A percentile compares a stretch with the other conserved stretches of the same genome.
Evolutionary conservation across 179 eudicot species (phyloP).

Genomic region (Silene noctiflora): DNA sequence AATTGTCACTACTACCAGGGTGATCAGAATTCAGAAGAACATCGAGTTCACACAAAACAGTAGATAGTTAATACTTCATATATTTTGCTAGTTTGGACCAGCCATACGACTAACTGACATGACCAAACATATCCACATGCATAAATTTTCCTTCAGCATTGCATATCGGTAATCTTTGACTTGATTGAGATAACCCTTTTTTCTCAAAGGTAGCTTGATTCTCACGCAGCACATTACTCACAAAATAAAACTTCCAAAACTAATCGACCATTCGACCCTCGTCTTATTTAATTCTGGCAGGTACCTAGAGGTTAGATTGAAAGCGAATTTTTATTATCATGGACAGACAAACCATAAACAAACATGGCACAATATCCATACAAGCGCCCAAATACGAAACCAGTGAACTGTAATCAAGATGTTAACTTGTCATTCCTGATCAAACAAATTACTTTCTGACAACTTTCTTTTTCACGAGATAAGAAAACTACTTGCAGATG

Average conservation of each 20-base stretch:
- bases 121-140: background rate
- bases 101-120: background rate
- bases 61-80: background rate
- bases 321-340: background rate
- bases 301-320: background rate
- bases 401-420: background rate
- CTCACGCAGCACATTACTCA: constrained; percentile 8
- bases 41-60: background rate
- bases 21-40: background rate
- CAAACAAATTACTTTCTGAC: background rate
- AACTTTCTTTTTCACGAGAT: background rate
- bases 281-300: background rate
- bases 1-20: background rate
- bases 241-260: background rate
- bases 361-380: background rate
- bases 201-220: constrained; percentile 6
- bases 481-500: background rate
- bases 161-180: background rate
- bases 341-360: background rate
- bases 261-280: background rate
- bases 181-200: background rate
- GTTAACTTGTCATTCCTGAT: background rate
- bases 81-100: background rate
- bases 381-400: background rate
- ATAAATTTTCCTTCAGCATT: background rate